Conservation (phyloP, 495 filamentous ascomycete species). For the Lindgomyces ingoldianus region DNA sequence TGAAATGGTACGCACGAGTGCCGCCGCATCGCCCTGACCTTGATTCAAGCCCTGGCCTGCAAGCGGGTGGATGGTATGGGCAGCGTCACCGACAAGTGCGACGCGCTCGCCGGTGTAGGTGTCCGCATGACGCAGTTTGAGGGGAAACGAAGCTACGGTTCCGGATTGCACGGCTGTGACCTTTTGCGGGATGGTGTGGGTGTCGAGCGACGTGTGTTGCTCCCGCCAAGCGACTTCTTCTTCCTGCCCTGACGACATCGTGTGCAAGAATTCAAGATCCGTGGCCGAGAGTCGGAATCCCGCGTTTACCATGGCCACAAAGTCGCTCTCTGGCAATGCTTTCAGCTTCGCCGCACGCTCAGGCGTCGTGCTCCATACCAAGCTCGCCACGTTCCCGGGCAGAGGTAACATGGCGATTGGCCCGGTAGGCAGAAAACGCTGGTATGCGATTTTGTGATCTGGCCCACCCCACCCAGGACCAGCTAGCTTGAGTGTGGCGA, state of each 20-base stretch:
- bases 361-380: slow-evolving; percentile 92
- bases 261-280: slow-evolving; percentile 80
- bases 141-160: slow-evolving; percentile 84
- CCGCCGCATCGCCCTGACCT: slow-evolving; percentile 81
- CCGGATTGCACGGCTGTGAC: slow-evolving; percentile 72
- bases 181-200: slow-evolving; percentile 53
- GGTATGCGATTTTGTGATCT: slow-evolving; percentile 75
- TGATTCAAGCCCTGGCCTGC: slow-evolving; percentile 95
- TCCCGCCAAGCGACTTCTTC: slow-evolving; percentile 81
- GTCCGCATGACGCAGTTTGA: slow-evolving; percentile 86
- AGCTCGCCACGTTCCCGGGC: slow-evolving; percentile 74
- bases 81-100: slow-evolving; percentile 89
- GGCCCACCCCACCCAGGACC: slow-evolving; percentile 54
- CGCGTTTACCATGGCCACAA: slow-evolving; percentile 86
- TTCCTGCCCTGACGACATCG: slow-evolving; percentile 57
- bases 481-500: slow-evolving; percentile 78
- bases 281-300: slow-evolving; percentile 80
- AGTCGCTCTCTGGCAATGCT: slow-evolving; percentile 66
- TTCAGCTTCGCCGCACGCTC: slow-evolving; percentile 78
- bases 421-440: slow-evolving; percentile 90
- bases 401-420: slow-evolving; percentile 92
- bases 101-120: slow-evolving; percentile 87
- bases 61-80: slow-evolving; percentile 91
- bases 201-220: slow-evolving; percentile 62
- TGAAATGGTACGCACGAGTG: slow-evolving; percentile 69